phyloP scores from a whole-genome alignment of 2,329 filamentous ascomycete genomes.

The Sarocladium strictum region DNA sequence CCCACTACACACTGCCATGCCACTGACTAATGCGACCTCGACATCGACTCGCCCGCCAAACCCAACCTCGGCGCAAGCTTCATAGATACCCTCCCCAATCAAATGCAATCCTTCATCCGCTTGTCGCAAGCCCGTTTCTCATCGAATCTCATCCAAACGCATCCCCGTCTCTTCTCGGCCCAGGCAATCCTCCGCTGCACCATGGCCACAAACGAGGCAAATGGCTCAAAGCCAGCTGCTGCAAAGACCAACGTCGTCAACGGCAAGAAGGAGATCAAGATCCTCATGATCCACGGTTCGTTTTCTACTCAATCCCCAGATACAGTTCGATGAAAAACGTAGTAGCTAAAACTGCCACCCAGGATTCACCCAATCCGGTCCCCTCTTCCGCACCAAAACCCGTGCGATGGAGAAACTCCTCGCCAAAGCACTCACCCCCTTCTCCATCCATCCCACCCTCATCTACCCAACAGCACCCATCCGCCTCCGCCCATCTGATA shows the following conservation, averaged over 20 bases:
- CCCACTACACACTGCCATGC: neutral
- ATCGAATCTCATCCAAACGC: neutral
- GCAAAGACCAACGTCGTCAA: neutral
- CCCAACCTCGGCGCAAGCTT: neutral
- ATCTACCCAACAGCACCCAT: conserved; percentile 66
- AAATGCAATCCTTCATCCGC: neutral
- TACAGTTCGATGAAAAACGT: conserved; percentile 10
- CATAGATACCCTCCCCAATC: neutral
- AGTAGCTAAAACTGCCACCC: too few species aligned
- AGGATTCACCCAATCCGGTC: conserved; percentile 88
- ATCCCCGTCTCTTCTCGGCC: neutral
- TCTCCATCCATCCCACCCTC: conserved; percentile 47
- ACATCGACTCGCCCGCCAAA: neutral
- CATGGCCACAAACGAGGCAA: conserved; percentile 17
- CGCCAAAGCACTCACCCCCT: conserved; percentile 61
- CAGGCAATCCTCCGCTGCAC: conserved; percentile 9
- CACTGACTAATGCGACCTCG: neutral
- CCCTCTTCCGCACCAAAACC: conserved; percentile 81
- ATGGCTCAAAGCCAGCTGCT: conserved; percentile 4
- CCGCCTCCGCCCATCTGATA: conserved; percentile 56
- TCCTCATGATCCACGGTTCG: conserved; percentile 72
- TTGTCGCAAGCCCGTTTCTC: neutral
- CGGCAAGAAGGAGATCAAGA: conserved; percentile 50
- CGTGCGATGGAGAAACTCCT: conserved; percentile 80
- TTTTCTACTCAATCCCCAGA: neutral